Base-by-base conservation (phyloP, 2,329 filamentous ascomycete species). In the Pyrenochaeta sp. region DNA sequence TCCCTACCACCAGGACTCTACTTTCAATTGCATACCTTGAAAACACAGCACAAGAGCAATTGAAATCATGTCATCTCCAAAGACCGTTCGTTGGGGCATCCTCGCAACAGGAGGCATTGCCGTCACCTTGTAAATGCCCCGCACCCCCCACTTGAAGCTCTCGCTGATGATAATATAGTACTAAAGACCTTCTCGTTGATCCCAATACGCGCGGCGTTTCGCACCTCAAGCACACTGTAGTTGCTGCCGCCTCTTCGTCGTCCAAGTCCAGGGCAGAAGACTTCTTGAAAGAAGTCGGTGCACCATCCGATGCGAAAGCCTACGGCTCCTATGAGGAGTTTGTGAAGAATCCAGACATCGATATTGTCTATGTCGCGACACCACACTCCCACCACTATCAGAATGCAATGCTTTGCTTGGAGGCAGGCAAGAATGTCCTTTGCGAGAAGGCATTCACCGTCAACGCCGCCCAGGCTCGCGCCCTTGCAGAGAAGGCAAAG, bases 351-450 rank as follows among this genome's bases (percentile, higher is more conserved):
- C 76, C 86, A 6, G 81, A 89, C 60, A 82, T 96, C 55, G 89
- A 96, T 70, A 89, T 95, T 59, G 74, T 96, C 73, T 96, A 96
- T 72, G 83, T 96, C 42, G 90, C 90, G 17, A 96, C 91, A 3
- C 91, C 91, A 11, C 91, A 96, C 75, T 92, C 88, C 60, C 91
- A 96, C 71, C 91, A 96, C 76, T 96, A 92, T 76, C 90, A 95
- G 71, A 93, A 96, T 73, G 82, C 84, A 53, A 89, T 91, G 83
- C 81, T 95, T n/a, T 88, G 86, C 29, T 79, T 96, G 26, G 82
- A 89, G 55, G 88, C 88, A 6, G 88, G 89, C 62, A 96, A 96
- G 79, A 81, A 93, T 61, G 90, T 96, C 20, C 81, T 96, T 22
- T 96, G 90, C 71, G 91, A 96, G 73, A 96, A 96, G 78, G 84